Base-by-base conservation (phyloP, 169 alveolate genomes). In the Eimeria tenella region DNA sequence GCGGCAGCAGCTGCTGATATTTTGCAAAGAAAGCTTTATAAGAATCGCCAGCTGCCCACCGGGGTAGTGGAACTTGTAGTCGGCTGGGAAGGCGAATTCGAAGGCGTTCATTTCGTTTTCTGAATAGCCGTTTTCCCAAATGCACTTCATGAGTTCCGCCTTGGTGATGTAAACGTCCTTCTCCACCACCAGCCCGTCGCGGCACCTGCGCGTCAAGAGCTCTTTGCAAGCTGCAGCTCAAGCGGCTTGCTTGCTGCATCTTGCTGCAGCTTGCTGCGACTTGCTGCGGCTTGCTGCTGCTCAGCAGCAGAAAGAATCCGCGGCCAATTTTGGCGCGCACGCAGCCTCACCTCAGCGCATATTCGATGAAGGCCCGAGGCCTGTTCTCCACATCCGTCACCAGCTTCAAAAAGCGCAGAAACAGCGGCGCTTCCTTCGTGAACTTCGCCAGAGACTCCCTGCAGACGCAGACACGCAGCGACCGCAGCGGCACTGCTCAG, bases 1-100 rank as follows among this genome's bases (percentile, higher is more conserved):
- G 42, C 84, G 4, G 42, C 42, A 31, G 42, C 42, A 31, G 42
- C 42, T 31, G 42, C 2, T 31, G 42, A 31, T 1, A 31, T 2
- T 31, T 31, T 31, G 42, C 42, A 31, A 31, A 31, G 42, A 31
- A 31, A 31, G 42, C 42, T 31, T 31, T 31, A 2, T 2, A 2
- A 31, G 42, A 31, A 2, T 31, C 42, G 0, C 4, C 42, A 31
- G 31, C n/a, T n/a, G 4, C 93, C 21, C 65, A 94, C 95, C 95
- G 21, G 98, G 98, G 53, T 97, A 97, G 60, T 97, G 98, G 92
- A 97, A 97, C 86, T 96, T 75, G 95, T 97, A 97, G 93, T 95
- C 98, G 23, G 94, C 95, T 7, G 97, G 98, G 95, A 97, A 97
- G 7, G 98, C 98, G 84, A 97, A 91, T 31, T 96, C 97, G 21